Percentiles rank a stretch among this genome's conserved stretches.
These are phyloP conservation scores for Penicillium sp. DNA, from an alignment of 2,329 filamentous ascomycete genomes.

Conservation along the genomic window DNA sequence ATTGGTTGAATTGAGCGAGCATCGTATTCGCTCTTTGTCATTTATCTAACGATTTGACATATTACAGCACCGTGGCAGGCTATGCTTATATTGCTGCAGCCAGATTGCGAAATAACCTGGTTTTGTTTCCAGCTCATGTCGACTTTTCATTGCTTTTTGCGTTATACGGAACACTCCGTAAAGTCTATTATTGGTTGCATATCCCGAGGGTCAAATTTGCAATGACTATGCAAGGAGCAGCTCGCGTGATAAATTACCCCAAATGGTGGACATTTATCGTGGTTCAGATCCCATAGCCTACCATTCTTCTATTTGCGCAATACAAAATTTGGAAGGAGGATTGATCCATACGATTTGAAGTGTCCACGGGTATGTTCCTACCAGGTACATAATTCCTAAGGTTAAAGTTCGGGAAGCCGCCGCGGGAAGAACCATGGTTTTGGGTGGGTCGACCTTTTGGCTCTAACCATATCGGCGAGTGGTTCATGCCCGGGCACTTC, in stretches of 20 bases:
- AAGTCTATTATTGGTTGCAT: neutral
- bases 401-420: neutral
- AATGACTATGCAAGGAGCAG: too few relatives aligned
- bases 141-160: neutral
- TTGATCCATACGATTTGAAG: too few relatives aligned
- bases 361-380: too few relatives aligned
- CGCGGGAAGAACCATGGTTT: neutral
- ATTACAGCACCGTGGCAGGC: neutral
- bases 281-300: too few relatives aligned
- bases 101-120: neutral
- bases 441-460: neutral
- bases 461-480: neutral
- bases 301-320: neutral
- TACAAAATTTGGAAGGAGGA: too few relatives aligned
- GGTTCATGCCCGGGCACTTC: neutral
- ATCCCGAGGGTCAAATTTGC: too few relatives aligned
- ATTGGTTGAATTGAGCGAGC: neutral
- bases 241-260: neutral
- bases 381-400: too few relatives aligned
- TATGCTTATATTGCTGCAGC: neutral
- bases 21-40: neutral
- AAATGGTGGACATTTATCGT: neutral
- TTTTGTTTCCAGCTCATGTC: too few relatives aligned
- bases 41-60: neutral
- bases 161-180: neutral